Evolutionary conservation across 108 stramenopile species (phyloP).

Genomic region (Hondaea fermentalgiana): DNA sequence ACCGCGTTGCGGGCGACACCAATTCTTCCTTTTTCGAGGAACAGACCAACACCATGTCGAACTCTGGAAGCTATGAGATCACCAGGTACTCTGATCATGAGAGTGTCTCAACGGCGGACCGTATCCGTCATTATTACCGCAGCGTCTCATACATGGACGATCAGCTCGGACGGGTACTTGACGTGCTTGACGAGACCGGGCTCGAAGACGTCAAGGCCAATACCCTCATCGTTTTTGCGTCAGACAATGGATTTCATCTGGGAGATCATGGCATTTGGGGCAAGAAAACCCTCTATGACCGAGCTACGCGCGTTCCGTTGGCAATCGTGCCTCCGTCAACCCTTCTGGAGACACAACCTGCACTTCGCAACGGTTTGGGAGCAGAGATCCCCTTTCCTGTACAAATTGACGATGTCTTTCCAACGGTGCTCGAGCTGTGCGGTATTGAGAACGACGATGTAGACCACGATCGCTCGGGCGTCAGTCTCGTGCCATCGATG

Average conservation of each 20-base stretch:
- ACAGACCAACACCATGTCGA: neutral
- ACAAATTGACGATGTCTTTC: neutral
- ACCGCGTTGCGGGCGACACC: neutral
- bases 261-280: neutral
- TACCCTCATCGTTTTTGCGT: neutral
- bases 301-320: neutral
- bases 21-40: neutral
- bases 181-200: neutral
- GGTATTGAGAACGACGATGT: neutral
- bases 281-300: neutral
- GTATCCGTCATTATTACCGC: neutral
- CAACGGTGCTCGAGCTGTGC: neutral
- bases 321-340: neutral
- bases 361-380: neutral
- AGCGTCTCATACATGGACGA: neutral
- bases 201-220: neutral
- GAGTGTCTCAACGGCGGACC: neutral
- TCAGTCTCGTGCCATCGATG: neutral
- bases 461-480: neutral
- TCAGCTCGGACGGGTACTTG: neutral
- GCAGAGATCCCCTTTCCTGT: neutral
- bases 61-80: neutral
- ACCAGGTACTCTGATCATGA: neutral
- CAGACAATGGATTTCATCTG: slow-evolving; percentile 5
- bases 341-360: neutral